Percentiles rank a stretch among this genome's conserved stretches.
Evolutionary conservation across 225 moss, liverwort and hornwort species (phyloP).

Genomic region (Sphagnum tenellum): DNA sequence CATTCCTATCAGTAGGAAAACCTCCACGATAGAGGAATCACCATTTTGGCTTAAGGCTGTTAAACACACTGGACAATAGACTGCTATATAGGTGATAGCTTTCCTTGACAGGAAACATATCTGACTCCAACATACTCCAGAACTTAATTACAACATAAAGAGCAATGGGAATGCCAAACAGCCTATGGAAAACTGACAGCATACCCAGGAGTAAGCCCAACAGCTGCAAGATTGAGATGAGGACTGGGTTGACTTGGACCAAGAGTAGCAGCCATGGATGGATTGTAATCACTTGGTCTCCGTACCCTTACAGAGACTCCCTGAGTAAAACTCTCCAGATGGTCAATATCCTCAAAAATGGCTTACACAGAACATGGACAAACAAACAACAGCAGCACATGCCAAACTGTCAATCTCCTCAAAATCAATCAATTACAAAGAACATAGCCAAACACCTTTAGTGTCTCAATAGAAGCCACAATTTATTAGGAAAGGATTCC

Average conservation of each 20-base stretch:
- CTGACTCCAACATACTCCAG: not conserved
- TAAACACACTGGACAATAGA: not conserved
- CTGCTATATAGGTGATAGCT: not conserved
- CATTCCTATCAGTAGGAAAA: not conserved
- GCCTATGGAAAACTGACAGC: conserved; percentile 6
- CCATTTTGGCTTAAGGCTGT: not conserved
- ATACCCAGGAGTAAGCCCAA: conserved; percentile 88
- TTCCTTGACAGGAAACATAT: not conserved
- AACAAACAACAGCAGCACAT: too few relatives aligned
- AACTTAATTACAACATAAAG: not conserved
- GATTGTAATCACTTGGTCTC: conserved; percentile 98
- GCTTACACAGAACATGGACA: not conserved
- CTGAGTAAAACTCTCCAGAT: conserved; percentile 15
- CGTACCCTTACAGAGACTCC: conserved; percentile 91
- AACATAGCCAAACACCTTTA: not conserved
- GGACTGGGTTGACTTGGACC: conserved; percentile 93
- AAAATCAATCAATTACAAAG: too few relatives aligned
- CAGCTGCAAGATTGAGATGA: conserved; percentile 79
- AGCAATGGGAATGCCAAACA: not conserved
- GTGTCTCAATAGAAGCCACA: not conserved
- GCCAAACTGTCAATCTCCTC: not conserved
- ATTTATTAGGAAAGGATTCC: not conserved
- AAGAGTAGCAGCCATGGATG: conserved; percentile 95
- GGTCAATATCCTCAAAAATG: not conserved
- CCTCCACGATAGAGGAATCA: not conserved